These are phyloP conservation scores for Tuber aestivum DNA, from an alignment of 495 filamentous ascomycete genomes.

Conservation along the genomic window DNA sequence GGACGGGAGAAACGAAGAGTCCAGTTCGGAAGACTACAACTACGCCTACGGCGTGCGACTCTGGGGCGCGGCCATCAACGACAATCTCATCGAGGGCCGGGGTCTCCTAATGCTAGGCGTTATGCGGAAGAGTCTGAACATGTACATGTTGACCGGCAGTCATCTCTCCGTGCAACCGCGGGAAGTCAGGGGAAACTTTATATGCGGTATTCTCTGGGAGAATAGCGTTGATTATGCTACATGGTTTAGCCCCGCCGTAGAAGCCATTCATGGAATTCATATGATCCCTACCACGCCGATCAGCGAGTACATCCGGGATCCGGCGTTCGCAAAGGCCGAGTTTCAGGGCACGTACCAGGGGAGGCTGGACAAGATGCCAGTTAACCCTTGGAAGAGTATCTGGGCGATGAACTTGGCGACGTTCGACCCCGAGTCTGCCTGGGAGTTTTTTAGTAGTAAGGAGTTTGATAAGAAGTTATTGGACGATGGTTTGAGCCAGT, in stretches of 20 bases:
- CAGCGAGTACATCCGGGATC: conserved; percentile 58
- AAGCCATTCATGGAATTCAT: conserved; percentile 88
- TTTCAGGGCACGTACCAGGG: conserved; percentile 64
- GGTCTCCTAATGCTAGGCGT: conserved; percentile 83
- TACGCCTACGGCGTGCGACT: conserved; percentile 86
- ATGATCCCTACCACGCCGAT: conserved; percentile 82
- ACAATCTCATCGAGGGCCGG: conserved; percentile 73
- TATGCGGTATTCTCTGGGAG: conserved; percentile 87
- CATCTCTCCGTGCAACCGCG: conserved; percentile 68
- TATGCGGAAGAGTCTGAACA: conserved; percentile 59
- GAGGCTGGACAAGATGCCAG: conserved; percentile 40
- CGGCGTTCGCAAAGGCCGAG: conserved; percentile 69
- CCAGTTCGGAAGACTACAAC: conserved; percentile 80
- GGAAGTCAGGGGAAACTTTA: conserved; percentile 73
- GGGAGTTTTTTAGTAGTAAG: conserved; percentile 61
- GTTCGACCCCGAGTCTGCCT: conserved; percentile 62
- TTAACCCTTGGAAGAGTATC: conserved; percentile 76
- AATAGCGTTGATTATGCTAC: conserved; percentile 94
- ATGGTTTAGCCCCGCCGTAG: conserved; percentile 76
- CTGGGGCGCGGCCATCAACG: conserved; percentile 73
- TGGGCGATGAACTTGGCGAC: conserved; percentile 74
- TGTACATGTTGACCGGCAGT: conserved; percentile 72
- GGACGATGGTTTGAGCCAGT: conserved; percentile 77
- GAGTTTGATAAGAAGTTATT: conserved; percentile 64
- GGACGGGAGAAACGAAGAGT: conserved; percentile 89